Evolutionary conservation across 352 stramenopile genomes (phyloP), one percentile per base, ranked within the genome.

Genomic region (Globisporangium megalacanthum): DNA sequence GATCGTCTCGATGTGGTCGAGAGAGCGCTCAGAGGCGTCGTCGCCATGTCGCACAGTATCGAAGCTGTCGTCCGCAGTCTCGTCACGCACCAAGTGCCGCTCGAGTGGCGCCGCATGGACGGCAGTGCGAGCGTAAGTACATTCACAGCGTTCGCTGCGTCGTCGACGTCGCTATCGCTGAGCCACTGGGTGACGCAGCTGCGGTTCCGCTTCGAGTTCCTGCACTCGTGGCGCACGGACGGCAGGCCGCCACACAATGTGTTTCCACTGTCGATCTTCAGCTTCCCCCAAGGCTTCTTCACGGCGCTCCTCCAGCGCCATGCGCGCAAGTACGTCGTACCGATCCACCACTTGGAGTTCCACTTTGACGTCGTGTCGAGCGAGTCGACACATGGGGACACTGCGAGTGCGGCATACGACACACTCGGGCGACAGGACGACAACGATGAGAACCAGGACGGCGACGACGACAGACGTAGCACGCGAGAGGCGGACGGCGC

Each of bases 331-430:
- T 71, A 89, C 54, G 39, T 58, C 20, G 72, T 87, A 0, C 79
- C 79, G 8, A 93, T 94, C 31, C 80, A 94, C 48, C 75, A 81
- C 44, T 65, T 94, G 49, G 77, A 90, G 41, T 92, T 92, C 56
- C 66, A 78, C 10, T 93, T 94, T 54, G 55, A 75, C 2, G 82
- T 95, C 8, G 61, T 93, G 0, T 54, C 47, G 31, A 52, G 72
- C 6, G 66, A 71, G 33, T 88, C 53, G 58, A 57, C 19, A 14
- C 7, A 1, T 48, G 72, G 29, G 19, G 3, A 6, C 25, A 15
- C 14, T n/a, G 17, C 49, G 8, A 19, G 29, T 17, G 29, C n/a
- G 6, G n/a, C n/a, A 6, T 13, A 35, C 56, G n/a, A 39, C 35
- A 13, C 35, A 8, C 35, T 39, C 35, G 4, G 25, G 7, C 14